Percentiles rank a stretch among this genome's conserved stretches.
phyloP scores from a whole-genome alignment of 2,329 filamentous ascomycete genomes.

The Ascochyta clinopodiicola region DNA sequence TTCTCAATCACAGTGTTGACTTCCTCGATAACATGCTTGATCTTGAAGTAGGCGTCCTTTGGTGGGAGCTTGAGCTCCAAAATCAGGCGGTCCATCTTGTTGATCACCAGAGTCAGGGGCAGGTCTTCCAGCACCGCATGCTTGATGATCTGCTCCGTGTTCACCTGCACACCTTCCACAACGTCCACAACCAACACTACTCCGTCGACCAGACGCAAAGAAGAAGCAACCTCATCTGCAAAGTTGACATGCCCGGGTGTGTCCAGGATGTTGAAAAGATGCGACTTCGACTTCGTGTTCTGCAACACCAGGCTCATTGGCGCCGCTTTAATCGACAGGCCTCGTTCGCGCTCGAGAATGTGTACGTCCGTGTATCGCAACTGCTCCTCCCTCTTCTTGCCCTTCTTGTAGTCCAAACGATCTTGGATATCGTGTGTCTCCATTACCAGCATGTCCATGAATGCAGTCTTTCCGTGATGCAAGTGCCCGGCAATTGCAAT shows the following conservation, averaged over 20 bases:
- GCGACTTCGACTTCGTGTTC: slow-evolving; percentile 89
- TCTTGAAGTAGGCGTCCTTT: slow-evolving; percentile 96
- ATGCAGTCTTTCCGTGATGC: slow-evolving; percentile 96
- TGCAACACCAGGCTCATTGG: slow-evolving; percentile 94
- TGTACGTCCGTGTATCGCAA: slow-evolving; percentile 94
- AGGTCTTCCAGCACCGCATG: slow-evolving; percentile 90
- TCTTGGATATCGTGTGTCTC: slow-evolving; percentile 90
- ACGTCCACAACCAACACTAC: slow-evolving; percentile 94
- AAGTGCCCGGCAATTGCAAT: slow-evolving; percentile 90
- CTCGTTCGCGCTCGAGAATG: slow-evolving; percentile 84
- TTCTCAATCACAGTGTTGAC: slow-evolving; percentile 96
- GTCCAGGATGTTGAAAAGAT: slow-evolving; percentile 92
- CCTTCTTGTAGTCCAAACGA: slow-evolving; percentile 78
- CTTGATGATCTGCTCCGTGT: slow-evolving; percentile 96
- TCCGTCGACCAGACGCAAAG: slow-evolving; percentile 86
- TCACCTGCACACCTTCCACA: slow-evolving; percentile 97
- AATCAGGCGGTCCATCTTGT: slow-evolving; percentile 97
- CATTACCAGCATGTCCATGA: slow-evolving; percentile 97
- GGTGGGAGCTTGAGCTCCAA: slow-evolving; percentile 93
- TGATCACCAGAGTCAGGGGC: slow-evolving; percentile 87
- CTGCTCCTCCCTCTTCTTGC: slow-evolving; percentile 84
- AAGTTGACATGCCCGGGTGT: slow-evolving; percentile 99
- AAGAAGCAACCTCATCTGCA: slow-evolving; percentile 92
- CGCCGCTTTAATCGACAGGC: slow-evolving; percentile 87
- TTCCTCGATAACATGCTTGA: slow-evolving; percentile 98